A percentile compares a stretch with the other conserved stretches of the same genome.
These are phyloP conservation scores for Scenedesmus sp. DNA, from an alignment of 163 green algal genomes.

Conservation along the genomic window DNA sequence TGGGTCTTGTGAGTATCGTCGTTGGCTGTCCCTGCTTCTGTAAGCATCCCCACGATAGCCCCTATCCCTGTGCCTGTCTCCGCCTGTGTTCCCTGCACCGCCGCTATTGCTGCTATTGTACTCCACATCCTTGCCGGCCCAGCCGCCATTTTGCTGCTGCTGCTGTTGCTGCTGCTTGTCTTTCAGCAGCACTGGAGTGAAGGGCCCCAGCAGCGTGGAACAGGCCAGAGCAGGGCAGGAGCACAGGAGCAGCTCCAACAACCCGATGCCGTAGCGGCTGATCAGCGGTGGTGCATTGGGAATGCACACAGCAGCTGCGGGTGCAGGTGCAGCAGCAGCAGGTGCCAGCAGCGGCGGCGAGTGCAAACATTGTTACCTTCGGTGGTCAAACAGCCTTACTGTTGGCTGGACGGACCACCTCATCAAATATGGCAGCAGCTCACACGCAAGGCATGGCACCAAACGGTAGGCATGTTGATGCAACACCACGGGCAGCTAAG, in stretches of 20 bases:
- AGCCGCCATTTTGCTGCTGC: constrained; percentile 8
- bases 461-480: no score
- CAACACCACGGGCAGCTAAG: no score
- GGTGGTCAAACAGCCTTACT: no score
- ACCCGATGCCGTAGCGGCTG: constrained; percentile 25
- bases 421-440: no score
- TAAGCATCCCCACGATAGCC: no score
- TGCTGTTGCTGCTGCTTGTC: not conserved
- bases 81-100: not conserved
- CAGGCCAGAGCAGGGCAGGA: constrained; percentile 34
- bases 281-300: not conserved
- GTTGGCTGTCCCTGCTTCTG: not conserved
- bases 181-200: not conserved
- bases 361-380: no score
- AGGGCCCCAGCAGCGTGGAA: constrained; percentile 16
- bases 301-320: constrained; percentile 19
- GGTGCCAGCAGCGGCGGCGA: not conserved
- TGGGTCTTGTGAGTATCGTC: not conserved
- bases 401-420: no score
- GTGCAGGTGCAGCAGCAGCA: not conserved
- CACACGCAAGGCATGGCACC: no score
- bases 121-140: not conserved
- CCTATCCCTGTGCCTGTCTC: not conserved
- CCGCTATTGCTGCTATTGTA: not conserved
- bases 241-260: constrained; percentile 46